Percentiles rank a stretch among this genome's conserved stretches.
Conservation (phyloP, 192 early-diverging fungal species). For the Backusella psychrophila region DNA sequence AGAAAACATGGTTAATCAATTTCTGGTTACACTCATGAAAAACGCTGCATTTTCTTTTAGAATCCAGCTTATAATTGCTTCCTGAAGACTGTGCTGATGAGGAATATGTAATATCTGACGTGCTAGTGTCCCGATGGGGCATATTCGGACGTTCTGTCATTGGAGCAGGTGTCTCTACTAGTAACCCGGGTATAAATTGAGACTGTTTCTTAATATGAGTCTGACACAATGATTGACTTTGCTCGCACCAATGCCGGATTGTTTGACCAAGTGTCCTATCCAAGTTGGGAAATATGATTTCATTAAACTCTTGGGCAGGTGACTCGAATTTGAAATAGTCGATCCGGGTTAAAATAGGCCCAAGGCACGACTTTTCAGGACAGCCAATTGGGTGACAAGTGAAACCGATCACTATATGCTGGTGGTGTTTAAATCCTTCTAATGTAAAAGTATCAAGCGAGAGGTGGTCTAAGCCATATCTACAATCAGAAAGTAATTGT, state of each 20-base stretch:
- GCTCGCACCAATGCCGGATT: slow-evolving; percentile 1
- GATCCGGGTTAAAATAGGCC: slow-evolving; percentile 12
- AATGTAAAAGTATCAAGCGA: slow-evolving; percentile 14
- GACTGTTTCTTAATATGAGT: not conserved
- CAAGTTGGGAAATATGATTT: not conserved
- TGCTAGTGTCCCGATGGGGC: not conserved
- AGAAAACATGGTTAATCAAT: slow-evolving; percentile 48
- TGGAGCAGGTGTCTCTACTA: not conserved
- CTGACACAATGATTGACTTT: slow-evolving; percentile 1
- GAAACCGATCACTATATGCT: slow-evolving; percentile 10
- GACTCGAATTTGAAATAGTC: slow-evolving; percentile 14
- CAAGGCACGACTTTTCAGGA: slow-evolving; percentile 23
- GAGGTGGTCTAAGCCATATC: slow-evolving; percentile 18
- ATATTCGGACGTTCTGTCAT: not conserved
- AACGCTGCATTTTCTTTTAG: not conserved
- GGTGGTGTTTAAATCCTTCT: slow-evolving; percentile 16
- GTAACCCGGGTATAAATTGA: slow-evolving; percentile 2
- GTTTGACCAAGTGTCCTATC: slow-evolving; percentile 3
- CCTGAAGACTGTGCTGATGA: not conserved
- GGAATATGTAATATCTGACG: not conserved
- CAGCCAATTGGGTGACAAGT: slow-evolving; percentile 24
- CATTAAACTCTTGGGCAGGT: not conserved
- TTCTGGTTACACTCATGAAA: slow-evolving; percentile 40
- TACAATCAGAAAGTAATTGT: not conserved
- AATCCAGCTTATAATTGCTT: not conserved